Evolutionary conservation across 1,284 basidiomycete species (phyloP).

Genomic region (Rhodotorula sp.): DNA sequence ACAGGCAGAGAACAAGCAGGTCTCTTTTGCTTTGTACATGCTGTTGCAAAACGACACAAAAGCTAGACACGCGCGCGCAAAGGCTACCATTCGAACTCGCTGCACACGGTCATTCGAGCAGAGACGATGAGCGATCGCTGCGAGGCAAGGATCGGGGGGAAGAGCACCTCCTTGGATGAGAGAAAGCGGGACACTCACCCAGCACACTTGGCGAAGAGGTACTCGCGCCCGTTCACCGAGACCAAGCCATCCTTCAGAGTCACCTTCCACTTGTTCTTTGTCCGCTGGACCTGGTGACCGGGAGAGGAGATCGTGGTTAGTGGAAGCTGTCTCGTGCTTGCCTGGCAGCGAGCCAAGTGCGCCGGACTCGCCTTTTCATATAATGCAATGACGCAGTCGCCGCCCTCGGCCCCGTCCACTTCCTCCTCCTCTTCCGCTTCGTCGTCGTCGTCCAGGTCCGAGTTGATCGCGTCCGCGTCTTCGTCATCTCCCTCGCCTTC

Average conservation of each 20-base stretch:
- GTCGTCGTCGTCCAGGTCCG: slow-evolving; percentile 87
- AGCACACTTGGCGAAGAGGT: slow-evolving; percentile 92
- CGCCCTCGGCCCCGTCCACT: slow-evolving; percentile 58
- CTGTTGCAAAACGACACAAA: too few species aligned
- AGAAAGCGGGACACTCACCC: slow-evolving; percentile 42
- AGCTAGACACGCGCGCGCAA: neutral
- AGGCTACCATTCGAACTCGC: slow-evolving; percentile 40
- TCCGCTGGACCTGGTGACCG: slow-evolving; percentile 74
- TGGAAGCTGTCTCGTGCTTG: neutral
- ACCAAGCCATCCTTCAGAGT: slow-evolving; percentile 99
- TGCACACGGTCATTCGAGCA: neutral
- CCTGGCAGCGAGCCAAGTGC: neutral
- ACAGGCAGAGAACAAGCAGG: too few species aligned
- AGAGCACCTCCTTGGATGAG: neutral
- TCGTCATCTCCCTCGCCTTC: slow-evolving; percentile 4
- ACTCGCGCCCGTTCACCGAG: slow-evolving; percentile 94
- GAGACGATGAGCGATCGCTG: slow-evolving; percentile 1
- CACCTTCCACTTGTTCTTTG: slow-evolving; percentile 99
- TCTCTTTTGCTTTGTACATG: too few species aligned
- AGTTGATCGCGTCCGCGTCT: slow-evolving; percentile 83
- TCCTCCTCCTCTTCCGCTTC: slow-evolving; percentile 66
- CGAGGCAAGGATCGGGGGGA: neutral
- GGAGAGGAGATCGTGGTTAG: neutral
- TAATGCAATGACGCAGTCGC: slow-evolving; percentile 95
- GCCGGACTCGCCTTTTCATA: slow-evolving; percentile 82